phyloP scores from a whole-genome alignment of 441 rosid species.

The Populus hybrid region DNA sequence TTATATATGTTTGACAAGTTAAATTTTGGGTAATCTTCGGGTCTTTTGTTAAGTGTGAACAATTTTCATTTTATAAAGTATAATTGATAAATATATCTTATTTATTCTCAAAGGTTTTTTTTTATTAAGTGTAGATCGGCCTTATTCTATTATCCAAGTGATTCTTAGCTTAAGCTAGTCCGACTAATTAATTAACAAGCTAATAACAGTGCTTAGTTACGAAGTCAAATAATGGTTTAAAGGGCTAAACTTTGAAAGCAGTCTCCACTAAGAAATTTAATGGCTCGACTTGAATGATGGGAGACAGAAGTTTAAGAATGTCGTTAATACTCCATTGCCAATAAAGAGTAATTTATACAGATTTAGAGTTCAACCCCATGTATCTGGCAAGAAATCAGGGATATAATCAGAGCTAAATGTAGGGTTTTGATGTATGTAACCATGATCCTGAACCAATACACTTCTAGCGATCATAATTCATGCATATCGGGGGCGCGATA shows the following conservation, averaged over 20 bases:
- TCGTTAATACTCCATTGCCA: neutral
- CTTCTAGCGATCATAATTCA: neutral
- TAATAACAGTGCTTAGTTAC: too few species aligned
- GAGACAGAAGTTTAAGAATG: neutral
- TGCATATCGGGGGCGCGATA: neutral
- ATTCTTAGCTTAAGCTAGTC: too few species aligned
- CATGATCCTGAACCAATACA: neutral
- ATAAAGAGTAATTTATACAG: neutral
- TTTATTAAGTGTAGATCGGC: too few species aligned
- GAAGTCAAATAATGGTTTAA: too few species aligned
- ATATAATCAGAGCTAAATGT: neutral
- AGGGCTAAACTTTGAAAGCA: neutral
- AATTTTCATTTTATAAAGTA: too few species aligned
- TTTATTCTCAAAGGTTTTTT: too few species aligned
- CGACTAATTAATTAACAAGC: too few species aligned
- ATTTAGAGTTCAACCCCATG: neutral
- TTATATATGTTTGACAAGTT: too few species aligned
- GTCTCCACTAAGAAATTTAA: neutral
- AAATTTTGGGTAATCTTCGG: too few species aligned
- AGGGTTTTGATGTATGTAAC: neutral
- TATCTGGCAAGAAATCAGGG: neutral
- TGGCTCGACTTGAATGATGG: neutral
- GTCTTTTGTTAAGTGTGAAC: too few species aligned
- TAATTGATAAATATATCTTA: too few species aligned
- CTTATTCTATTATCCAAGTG: too few species aligned